Evolutionary conservation across 208 protist genomes (phyloP).

Genomic region (Entamoeba invadens): DNA sequence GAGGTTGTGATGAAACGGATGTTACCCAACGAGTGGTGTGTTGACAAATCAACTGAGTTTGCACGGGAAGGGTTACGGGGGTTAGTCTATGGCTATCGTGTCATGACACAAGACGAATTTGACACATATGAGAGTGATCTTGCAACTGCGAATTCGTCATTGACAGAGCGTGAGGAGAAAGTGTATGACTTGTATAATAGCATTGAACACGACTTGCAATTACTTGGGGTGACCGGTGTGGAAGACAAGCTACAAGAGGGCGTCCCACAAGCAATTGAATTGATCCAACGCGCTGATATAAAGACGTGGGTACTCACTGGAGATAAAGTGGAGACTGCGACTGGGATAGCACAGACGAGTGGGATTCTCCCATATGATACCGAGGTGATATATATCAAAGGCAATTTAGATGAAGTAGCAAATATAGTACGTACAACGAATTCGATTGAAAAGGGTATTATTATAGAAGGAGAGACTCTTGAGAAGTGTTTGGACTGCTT

Average conservation of each 20-base stretch:
- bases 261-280: slow-evolving; percentile 37
- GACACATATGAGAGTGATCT: neutral
- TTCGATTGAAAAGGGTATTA: neutral
- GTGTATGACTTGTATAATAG: neutral
- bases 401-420: neutral
- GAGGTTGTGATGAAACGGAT: neutral
- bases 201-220: neutral
- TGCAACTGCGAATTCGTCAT: neutral
- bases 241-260: slow-evolving; percentile 40
- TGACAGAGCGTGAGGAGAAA: neutral
- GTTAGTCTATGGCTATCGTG: neutral
- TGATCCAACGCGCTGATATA: slow-evolving; percentile 51
- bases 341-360: slow-evolving; percentile 67
- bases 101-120: neutral
- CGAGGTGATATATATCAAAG: neutral
- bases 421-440: neutral
- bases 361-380: slow-evolving; percentile 31
- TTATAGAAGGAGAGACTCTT: neutral
- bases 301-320: slow-evolving; percentile 88
- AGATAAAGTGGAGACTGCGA: slow-evolving; percentile 88
- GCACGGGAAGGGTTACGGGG: neutral
- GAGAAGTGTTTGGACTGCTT: neutral
- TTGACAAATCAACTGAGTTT: neutral
- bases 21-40: neutral
- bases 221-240: slow-evolving; percentile 33